Evolutionary conservation across 495 filamentous ascomycete genomes (phyloP).

Genomic region (Lasiosphaeriaceae sp.): DNA sequence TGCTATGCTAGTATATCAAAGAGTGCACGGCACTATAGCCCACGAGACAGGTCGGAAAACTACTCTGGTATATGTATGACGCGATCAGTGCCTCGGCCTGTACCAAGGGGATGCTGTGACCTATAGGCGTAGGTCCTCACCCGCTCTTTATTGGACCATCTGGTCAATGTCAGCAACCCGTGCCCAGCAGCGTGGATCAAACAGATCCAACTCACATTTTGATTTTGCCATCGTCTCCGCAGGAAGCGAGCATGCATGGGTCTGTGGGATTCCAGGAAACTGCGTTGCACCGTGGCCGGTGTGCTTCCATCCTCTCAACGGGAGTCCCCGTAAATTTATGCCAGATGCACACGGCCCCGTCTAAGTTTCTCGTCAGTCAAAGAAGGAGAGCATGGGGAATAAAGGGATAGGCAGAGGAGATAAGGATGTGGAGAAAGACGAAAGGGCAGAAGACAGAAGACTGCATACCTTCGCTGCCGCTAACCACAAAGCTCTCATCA

Average conservation of each 20-base stretch:
- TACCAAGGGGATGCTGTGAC: conserved; percentile 13
- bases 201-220: conserved; percentile 63
- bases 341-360: conserved; percentile 82
- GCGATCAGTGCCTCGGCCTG: neutral
- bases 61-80: neutral
- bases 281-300: conserved; percentile 77
- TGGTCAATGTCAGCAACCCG: neutral
- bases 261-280: conserved; percentile 85
- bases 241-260: conserved; percentile 83
- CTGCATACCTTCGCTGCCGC: conserved; percentile 80
- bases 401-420: too few species aligned
- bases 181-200: neutral
- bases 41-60: neutral
- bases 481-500: conserved; percentile 82
- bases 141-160: conserved; percentile 27
- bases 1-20: conserved; percentile 14
- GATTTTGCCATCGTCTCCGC: conserved; percentile 81
- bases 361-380: conserved; percentile 35
- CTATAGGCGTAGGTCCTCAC: neutral
- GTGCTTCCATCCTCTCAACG: conserved; percentile 72
- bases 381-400: too few species aligned
- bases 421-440: neutral
- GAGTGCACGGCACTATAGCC: neutral
- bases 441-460: neutral
- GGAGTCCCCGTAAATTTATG: conserved; percentile 74